Evolutionary conservation across 2,329 filamentous ascomycete genomes (phyloP), one percentile per base, ranked within the genome.

Genomic region (Colletotrichum salicis): DNA sequence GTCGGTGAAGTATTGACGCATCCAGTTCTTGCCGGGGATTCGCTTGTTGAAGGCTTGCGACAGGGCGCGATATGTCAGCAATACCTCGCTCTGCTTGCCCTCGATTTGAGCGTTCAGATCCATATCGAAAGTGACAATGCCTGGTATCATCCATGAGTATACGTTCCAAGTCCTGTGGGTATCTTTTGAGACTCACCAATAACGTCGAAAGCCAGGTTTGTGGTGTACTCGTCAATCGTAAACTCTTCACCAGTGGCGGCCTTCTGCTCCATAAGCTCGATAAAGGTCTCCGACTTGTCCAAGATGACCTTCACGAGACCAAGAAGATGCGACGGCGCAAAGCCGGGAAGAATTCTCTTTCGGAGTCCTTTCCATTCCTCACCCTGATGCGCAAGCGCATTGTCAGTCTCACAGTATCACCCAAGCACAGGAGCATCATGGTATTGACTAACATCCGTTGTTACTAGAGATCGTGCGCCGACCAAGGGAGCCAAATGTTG

Each of bases 161-260:
- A 15, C 5, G 7, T 22, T 4, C 5, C 31, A 13, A 1, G 77
- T 57, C 73, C 74, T 51, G 74, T 71, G 11, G 3, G 19, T 15
- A 1, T 22, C 27, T 11, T 48, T 15, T 3, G 2, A 19, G 19
- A 33, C 48, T 58, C 8, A 64, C 80, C 81, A 45, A 83, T 82
- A 37, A 82, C 79, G 66, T 84, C 82, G 58, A 84, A 83, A 6
- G 82, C 81, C 15, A 83, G 74, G 61, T 78, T 78, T 1, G 77
- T 76, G 13, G 76, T 76, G 11, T 78, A 73, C 31, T 76, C 71
- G 51, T 78, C 78, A 6, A 83, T 70, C 2, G 70, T 71, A 48
- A 82, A 79, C 1, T 73, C 74, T 11, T 79, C 75, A 33, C 75
- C 77, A 1, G 75, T 77, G 13, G 41, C 33, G 15, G 77, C 77